A percentile compares a stretch with the other conserved stretches of the same genome.
These are phyloP conservation scores for Spathaspora hagerdaliae DNA, from an alignment of 805 yeast genomes.

Conservation along the genomic window DNA sequence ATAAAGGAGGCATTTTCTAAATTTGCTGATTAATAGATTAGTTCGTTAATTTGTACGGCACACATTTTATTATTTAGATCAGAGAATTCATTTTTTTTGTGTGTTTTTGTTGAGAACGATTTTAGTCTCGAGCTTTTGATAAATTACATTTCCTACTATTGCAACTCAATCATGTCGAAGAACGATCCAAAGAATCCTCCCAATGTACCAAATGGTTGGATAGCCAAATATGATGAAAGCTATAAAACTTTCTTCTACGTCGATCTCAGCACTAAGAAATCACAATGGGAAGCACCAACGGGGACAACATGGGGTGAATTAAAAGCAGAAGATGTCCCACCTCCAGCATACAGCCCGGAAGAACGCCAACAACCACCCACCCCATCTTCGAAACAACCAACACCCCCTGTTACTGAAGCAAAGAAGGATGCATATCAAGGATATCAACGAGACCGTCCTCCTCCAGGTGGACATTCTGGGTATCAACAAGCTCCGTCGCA, in stretches of 20 bases:
- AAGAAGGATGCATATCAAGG: not conserved
- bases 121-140: too few relatives aligned
- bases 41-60: too few relatives aligned
- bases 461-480: not conserved
- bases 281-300: conserved; percentile 88
- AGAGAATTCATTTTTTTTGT: too few relatives aligned
- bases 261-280: conserved; percentile 61
- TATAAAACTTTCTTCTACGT: conserved; percentile 80
- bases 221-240: conserved; percentile 66
- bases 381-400: conserved; percentile 3
- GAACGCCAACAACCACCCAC: conserved; percentile 3
- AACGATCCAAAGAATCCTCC: conserved; percentile 39
- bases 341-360: conserved; percentile 38
- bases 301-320: conserved; percentile 35
- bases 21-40: too few relatives aligned
- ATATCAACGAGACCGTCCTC: not conserved
- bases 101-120: too few relatives aligned
- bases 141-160: not conserved
- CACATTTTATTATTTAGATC: too few relatives aligned
- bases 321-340: conserved; percentile 26
- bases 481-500: conserved; percentile 9
- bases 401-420: not conserved
- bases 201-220: conserved; percentile 64
- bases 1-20: too few relatives aligned
- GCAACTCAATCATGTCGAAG: conserved; percentile 1